Evolutionary conservation across 2,329 filamentous ascomycete species (phyloP).

Genomic region (Colletotrichum siamense): DNA sequence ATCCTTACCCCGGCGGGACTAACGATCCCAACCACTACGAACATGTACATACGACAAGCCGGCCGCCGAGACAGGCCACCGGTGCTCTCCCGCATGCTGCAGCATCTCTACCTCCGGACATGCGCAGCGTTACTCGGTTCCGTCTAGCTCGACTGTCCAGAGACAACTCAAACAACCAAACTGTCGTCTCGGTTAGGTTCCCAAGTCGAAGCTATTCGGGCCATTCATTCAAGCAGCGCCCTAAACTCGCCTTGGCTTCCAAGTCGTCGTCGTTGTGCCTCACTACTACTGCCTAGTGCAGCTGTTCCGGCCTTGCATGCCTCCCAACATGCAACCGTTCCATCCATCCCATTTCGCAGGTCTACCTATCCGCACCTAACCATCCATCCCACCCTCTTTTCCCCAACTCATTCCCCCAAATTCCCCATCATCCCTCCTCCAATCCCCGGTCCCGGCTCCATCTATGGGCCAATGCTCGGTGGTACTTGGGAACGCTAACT

Average conservation of each 20-base stretch:
- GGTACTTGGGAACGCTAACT: conserved; percentile 28
- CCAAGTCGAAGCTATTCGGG: conserved; percentile 1
- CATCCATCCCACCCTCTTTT: not conserved
- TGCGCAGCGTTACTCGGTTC: not conserved
- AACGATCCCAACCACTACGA: too few species aligned
- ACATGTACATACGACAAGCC: too few species aligned
- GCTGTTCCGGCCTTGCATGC: not conserved
- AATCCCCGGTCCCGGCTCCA: conserved; percentile 21
- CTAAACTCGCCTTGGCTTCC: too few species aligned
- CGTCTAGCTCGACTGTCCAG: not conserved
- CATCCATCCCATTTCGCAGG: not conserved
- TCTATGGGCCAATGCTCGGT: conserved; percentile 32
- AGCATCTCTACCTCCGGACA: too few species aligned
- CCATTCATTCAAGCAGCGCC: not conserved
- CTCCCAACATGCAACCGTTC: conserved; percentile 1
- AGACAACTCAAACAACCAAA: not conserved
- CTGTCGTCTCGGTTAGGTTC: not conserved
- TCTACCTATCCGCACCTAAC: too few species aligned
- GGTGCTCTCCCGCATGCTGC: too few species aligned
- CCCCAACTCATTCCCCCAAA: conserved; percentile 10
- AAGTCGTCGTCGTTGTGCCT: not conserved
- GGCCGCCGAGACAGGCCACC: too few species aligned
- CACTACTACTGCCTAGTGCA: not conserved
- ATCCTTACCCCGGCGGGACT: too few species aligned
- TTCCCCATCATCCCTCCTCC: conserved; percentile 14